phyloP scores from a whole-genome alignment of 2,329 filamentous ascomycete species.

The Didymella pomorum region DNA sequence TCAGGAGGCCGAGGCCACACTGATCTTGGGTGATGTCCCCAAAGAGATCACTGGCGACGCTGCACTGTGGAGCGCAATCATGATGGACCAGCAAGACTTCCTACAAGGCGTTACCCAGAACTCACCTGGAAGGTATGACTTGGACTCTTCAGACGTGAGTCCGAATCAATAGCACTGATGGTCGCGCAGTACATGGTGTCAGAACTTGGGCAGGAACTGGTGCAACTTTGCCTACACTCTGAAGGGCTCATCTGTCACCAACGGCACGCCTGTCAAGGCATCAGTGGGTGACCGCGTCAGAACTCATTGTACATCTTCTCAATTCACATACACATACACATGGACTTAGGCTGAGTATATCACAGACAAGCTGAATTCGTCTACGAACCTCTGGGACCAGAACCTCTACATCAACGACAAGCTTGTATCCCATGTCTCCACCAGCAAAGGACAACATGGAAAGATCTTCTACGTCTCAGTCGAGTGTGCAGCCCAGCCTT shows the following conservation, averaged over 20 bases:
- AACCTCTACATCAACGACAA: constrained; percentile 34
- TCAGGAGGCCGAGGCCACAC: constrained; percentile 30
- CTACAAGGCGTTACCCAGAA: constrained; percentile 37
- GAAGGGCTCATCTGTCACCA: constrained; percentile 15
- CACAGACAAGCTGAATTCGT: constrained; percentile 31
- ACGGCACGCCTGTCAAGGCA: constrained; percentile 27
- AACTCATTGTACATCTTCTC: constrained; percentile 28
- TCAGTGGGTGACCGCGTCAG: constrained; percentile 27
- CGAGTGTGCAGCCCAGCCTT: constrained; percentile 31
- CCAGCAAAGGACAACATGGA: constrained; percentile 34
- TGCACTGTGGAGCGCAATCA: constrained; percentile 37
- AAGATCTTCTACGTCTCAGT: constrained; percentile 36
- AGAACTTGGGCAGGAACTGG: constrained; percentile 30
- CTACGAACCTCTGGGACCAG: constrained; percentile 35
- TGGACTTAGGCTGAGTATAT: background rate
- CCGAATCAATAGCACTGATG: too few species aligned
- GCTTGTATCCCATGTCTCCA: constrained; percentile 32
- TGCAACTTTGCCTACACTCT: constrained; percentile 36
- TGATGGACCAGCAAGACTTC: constrained; percentile 35
- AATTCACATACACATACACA: background rate
- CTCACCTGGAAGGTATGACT: constrained; percentile 24
- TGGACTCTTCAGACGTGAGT: too few species aligned
- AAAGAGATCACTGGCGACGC: constrained; percentile 29
- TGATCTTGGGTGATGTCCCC: constrained; percentile 31
- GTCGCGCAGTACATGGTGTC: constrained; percentile 21